A percentile compares a stretch with the other conserved stretches of the same genome.
Conservation (phyloP, 306 rosid genomes). For the Vicia villosa region DNA sequence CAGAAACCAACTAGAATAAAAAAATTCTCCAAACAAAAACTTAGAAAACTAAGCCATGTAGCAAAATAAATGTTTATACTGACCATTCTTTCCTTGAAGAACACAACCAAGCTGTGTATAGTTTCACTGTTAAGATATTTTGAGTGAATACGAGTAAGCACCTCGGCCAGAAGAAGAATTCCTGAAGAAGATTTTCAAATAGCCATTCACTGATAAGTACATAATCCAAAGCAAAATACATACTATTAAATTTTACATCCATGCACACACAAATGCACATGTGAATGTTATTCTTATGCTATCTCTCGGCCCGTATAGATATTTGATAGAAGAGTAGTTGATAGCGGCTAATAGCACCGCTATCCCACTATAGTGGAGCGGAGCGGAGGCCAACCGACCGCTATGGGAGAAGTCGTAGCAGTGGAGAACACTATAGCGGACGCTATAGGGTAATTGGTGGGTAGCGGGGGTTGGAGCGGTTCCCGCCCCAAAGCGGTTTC, state of each 20-base stretch:
- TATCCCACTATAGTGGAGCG: too few species aligned
- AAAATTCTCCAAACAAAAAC: conserved; percentile 8
- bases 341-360: too few species aligned
- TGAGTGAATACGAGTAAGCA: conserved; percentile 57
- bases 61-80: conserved; percentile 45
- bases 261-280: conserved; percentile 2
- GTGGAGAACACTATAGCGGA: too few species aligned
- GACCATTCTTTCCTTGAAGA: conserved; percentile 92
- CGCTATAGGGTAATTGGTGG: too few species aligned
- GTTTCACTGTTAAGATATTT: conserved; percentile 67
- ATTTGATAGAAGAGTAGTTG: not conserved
- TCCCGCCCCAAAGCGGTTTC: too few species aligned
- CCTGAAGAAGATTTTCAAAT: conserved; percentile 51
- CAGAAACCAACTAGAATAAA: conserved; percentile 16
- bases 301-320: not conserved
- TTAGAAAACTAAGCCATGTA: conserved; percentile 6
- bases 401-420: too few species aligned
- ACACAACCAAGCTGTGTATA: conserved; percentile 70
- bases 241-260: not conserved
- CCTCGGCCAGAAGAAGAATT: conserved; percentile 84
- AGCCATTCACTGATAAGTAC: conserved; percentile 29
- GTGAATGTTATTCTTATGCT: not conserved
- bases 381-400: too few species aligned
- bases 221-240: conserved; percentile 24
- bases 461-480: too few species aligned